Evolutionary conservation across 192 early-diverging fungal genomes (phyloP), one percentile per base, ranked within the genome.

Genomic region (Umbelopsis sp.): DNA sequence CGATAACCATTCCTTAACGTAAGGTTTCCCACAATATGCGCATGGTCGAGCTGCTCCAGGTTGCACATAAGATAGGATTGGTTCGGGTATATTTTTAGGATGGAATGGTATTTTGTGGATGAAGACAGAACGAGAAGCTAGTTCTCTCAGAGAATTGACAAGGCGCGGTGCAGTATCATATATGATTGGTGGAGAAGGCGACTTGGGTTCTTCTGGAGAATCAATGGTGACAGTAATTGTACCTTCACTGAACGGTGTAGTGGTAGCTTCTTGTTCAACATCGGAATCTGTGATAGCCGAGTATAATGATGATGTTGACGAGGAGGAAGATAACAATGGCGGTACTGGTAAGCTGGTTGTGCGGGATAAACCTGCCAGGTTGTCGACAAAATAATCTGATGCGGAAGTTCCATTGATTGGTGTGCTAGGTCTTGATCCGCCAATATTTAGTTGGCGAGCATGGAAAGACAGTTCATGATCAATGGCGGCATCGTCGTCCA

Each of bases 1-100:
- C 11, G 81, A 81, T 6, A 86, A 70, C 85, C 85, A 86, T 69
- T 86, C 85, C 17, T 86, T 84, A 25, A 84, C 79, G 76, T 82
- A 86, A 0, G 85, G 76, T 1, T 67, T 45, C 6, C 75, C 71
- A 50, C 81, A 82, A 49, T 69, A 51, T 3, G 47, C 81, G 69
- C 81, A 82, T 1, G 77, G 81, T 31, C 77, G 59, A 8, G 77
- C 77, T 7, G 74, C 77, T 12, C 77, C 81, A 71, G 71, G 68
- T 25, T 66, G 72, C 44, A 68, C 77, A 78, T 11, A 41, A 14
- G 32, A 62, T 34, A 34, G 56, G 26, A 62, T 32, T 6, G 31
- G 56, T 14, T 62, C 56, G 56, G 56, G 56, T 62, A 62, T 62
- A 34, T 62, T 20, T 16, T 62, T 31, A 8, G 34, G 0, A 16